Evolutionary conservation across 331 rosid species (phyloP).

Genomic region (Pyrus hybrid): DNA sequence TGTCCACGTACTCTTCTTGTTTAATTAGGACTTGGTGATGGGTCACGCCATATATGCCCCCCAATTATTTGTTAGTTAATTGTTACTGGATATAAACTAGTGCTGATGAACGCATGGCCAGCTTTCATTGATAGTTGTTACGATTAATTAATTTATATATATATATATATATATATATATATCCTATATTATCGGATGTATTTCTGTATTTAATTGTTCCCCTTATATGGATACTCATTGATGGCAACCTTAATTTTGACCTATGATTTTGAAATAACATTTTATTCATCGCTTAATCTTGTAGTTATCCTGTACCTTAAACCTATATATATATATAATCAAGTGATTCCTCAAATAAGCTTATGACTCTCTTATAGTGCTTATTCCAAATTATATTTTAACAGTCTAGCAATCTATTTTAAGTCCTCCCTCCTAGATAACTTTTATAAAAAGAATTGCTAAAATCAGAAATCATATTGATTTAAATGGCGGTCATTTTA

Average conservation of each 20-base stretch:
- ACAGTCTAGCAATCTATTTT: too few relatives aligned
- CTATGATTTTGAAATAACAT: background rate
- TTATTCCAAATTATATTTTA: too few relatives aligned
- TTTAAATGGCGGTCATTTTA: too few relatives aligned
- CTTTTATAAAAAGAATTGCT: too few relatives aligned
- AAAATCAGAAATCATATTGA: too few relatives aligned
- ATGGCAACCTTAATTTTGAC: conserved; percentile 2
- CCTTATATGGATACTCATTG: background rate
- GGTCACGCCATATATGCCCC: background rate
- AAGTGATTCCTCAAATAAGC: too few relatives aligned
- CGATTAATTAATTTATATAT: background rate
- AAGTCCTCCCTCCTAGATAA: too few relatives aligned
- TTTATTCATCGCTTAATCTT: background rate
- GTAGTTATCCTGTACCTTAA: background rate
- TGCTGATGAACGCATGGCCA: background rate
- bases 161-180: too few relatives aligned
- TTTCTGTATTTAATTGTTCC: background rate
- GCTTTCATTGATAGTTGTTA: background rate
- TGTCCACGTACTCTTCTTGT: background rate
- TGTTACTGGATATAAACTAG: background rate
- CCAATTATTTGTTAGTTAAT: background rate
- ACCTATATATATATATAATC: background rate
- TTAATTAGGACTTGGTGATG: background rate
- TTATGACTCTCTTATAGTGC: too few relatives aligned
- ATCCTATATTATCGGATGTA: background rate